Conservation (phyloP, 2,329 filamentous ascomycete genomes). For the Eutypella sp. region DNA sequence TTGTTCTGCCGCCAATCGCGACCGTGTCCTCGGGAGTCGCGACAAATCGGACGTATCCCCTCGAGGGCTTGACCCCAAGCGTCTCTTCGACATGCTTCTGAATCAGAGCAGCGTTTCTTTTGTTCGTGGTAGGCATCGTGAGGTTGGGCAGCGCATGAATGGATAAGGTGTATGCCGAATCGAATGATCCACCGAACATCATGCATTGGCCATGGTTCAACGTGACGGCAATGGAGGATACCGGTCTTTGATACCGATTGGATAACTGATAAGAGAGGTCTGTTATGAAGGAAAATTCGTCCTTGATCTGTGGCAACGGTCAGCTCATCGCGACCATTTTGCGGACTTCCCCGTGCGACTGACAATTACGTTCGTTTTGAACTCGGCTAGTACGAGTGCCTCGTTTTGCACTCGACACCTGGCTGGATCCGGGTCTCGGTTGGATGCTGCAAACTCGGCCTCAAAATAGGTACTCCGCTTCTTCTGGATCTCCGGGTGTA, state of each 20-base stretch:
- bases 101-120: constrained; percentile 72
- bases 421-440: constrained; percentile 27
- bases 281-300: constrained; percentile 70
- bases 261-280: constrained; percentile 70
- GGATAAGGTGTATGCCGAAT: constrained; percentile 74
- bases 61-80: constrained; percentile 58
- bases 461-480: constrained; percentile 43
- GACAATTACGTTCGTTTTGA: constrained; percentile 62
- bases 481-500: constrained; percentile 28
- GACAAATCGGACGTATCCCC: constrained; percentile 70
- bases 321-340: constrained; percentile 1
- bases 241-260: constrained; percentile 67
- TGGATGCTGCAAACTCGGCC: constrained; percentile 34
- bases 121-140: constrained; percentile 70
- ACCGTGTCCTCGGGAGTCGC: constrained; percentile 66
- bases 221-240: constrained; percentile 68
- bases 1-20: constrained; percentile 65
- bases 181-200: constrained; percentile 68
- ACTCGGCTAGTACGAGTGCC: constrained; percentile 57
- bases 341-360: constrained; percentile 20
- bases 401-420: constrained; percentile 47
- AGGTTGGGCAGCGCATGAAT: constrained; percentile 66
- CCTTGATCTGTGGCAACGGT: constrained; percentile 52
- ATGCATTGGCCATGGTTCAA: constrained; percentile 73
- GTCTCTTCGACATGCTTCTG: constrained; percentile 70